Evolutionary conservation across 495 filamentous ascomycete species (phyloP).

Genomic region (Haplographium delicatum): DNA sequence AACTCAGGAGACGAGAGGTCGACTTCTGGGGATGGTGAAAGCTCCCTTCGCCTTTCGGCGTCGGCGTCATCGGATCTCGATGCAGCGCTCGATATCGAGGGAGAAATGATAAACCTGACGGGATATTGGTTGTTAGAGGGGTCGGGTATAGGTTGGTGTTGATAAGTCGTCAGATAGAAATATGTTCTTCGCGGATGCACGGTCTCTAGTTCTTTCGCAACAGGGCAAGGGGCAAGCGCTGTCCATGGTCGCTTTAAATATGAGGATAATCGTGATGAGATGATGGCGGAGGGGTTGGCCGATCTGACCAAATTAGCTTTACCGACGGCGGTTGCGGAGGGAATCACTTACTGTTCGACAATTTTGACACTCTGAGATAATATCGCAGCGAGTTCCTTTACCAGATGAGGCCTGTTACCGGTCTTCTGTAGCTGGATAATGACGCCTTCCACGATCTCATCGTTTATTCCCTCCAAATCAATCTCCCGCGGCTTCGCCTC

Average conservation of each 20-base stretch:
- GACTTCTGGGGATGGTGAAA: slow-evolving; percentile 88
- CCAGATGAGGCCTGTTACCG: slow-evolving; percentile 85
- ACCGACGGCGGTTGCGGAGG: neutral
- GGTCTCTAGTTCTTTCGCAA: slow-evolving; percentile 87
- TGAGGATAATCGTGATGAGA: slow-evolving; percentile 82
- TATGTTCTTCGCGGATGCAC: slow-evolving; percentile 93
- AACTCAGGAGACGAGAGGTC: slow-evolving; percentile 86
- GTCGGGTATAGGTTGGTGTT: slow-evolving; percentile 78
- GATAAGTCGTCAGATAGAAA: slow-evolving; percentile 84
- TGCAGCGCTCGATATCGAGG: slow-evolving; percentile 71
- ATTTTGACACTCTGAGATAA: slow-evolving; percentile 70
- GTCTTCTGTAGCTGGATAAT: slow-evolving; percentile 89
- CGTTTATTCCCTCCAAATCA: slow-evolving; percentile 83
- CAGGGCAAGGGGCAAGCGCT: slow-evolving; percentile 72
- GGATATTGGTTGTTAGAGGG: slow-evolving; percentile 45
- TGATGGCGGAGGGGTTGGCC: slow-evolving; percentile 89
- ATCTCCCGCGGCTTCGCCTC: slow-evolving; percentile 49
- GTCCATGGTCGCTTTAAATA: slow-evolving; percentile 91
- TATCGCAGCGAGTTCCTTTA: slow-evolving; percentile 87
- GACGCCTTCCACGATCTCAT: slow-evolving; percentile 90
- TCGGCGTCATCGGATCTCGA: slow-evolving; percentile 64
- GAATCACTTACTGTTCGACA: slow-evolving; percentile 76
- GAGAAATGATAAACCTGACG: slow-evolving; percentile 59
- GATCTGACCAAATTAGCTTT: slow-evolving; percentile 58
- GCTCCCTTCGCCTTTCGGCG: slow-evolving; percentile 62